A percentile compares a stretch with the other conserved stretches of the same genome.
These are phyloP conservation scores for Alternaria novae-zelandiae DNA, from an alignment of 2,329 filamentous ascomycete species.

Conservation along the genomic window DNA sequence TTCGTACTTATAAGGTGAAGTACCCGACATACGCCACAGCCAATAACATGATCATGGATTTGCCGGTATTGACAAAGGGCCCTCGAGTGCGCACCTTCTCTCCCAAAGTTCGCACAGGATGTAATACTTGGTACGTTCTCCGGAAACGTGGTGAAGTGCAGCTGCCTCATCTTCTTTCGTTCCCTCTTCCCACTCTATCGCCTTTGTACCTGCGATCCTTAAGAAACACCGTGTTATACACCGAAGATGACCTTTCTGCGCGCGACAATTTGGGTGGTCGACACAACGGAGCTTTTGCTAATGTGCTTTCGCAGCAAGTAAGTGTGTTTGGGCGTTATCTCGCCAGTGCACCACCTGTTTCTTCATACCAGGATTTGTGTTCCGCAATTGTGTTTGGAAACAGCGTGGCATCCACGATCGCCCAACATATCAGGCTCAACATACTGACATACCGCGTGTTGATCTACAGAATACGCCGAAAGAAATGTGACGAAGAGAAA, in stretches of 20 bases:
- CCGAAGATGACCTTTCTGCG: not conserved
- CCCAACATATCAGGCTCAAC: not conserved
- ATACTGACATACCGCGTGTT: constrained; percentile 1
- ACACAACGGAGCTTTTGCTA: not conserved
- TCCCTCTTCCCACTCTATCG: not conserved
- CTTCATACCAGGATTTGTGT: not conserved
- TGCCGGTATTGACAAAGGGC: not conserved
- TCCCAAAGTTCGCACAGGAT: constrained; percentile 14
- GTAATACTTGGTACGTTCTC: constrained; percentile 15
- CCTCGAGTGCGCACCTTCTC: constrained; percentile 8
- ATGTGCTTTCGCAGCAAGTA: constrained; percentile 6
- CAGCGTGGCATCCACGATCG: not conserved
- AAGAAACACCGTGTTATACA: not conserved
- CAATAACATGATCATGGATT: not conserved
- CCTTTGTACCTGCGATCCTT: not conserved
- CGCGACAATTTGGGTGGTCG: not conserved
- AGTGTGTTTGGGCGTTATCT: not conserved
- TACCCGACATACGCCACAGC: constrained; percentile 1
- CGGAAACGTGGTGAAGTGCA: not conserved
- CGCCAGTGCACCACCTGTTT: not conserved
- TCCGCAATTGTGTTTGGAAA: not conserved
- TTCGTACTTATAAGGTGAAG: not conserved
- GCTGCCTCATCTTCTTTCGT: not conserved
- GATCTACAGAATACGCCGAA: constrained; percentile 8
- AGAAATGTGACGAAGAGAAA: constrained; percentile 19